phyloP scores from a whole-genome alignment of 2,329 filamentous ascomycete species.

The Zymoseptoria tritici region DNA sequence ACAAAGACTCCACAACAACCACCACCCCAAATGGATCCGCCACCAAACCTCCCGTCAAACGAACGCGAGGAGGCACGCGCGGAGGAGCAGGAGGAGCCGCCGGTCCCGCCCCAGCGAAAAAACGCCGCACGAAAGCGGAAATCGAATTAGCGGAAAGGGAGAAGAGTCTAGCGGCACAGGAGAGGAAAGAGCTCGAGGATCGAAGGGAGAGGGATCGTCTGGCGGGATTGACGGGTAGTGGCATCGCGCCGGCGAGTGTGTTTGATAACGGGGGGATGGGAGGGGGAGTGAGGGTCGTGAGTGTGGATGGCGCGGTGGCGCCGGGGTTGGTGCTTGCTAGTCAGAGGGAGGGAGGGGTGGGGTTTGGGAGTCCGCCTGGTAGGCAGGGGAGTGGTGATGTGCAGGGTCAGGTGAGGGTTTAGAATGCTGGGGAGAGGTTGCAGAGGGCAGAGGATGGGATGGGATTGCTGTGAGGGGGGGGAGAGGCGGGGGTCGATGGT shows the following conservation, averaged over 20 bases:
- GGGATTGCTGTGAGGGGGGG: background rate
- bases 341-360: background rate
- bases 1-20: slow-evolving; percentile 9
- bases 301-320: background rate
- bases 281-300: no score
- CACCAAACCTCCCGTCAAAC: background rate
- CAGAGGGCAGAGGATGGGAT: no score
- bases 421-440: background rate
- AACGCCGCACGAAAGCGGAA: background rate
- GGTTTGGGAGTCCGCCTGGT: no score
- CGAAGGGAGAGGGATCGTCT: slow-evolving; percentile 56
- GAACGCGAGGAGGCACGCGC: background rate
- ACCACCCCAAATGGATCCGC: no score
- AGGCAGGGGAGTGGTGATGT: no score
- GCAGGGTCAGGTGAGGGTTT: background rate
- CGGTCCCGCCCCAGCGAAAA: slow-evolving; percentile 22
- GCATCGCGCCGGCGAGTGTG: background rate
- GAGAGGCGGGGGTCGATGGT: no score
- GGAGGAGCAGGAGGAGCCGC: no score
- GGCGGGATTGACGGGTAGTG: slow-evolving; percentile 18
- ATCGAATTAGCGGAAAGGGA: slow-evolving; percentile 52
- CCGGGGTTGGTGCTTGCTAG: background rate
- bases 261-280: background rate
- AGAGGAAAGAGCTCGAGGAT: slow-evolving; percentile 47
- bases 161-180: slow-evolving; percentile 59